Base-by-base conservation (phyloP, 306 rosid genomes). In the Canavalia gladiata region DNA sequence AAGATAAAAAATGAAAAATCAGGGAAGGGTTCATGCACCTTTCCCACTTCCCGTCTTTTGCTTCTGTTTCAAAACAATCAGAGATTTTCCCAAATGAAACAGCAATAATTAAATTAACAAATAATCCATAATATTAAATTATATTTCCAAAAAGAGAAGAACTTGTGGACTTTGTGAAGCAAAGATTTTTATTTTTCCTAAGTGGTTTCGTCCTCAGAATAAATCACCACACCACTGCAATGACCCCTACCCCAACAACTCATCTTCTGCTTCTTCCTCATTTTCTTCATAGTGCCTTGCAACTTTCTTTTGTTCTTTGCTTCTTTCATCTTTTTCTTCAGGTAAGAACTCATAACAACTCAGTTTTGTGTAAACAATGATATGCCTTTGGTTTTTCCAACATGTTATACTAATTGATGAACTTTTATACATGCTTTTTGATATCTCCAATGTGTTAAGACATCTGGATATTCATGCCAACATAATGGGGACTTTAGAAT, bases 1-100 rank as follows among this genome's bases (percentile, higher is more conserved):
- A 63, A 52, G 43, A 34, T 9, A 18, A 62, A 60, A 72, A 72
- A 66, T 63, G 62, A 46, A 78, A 55, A 54, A 66, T 71, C 50
- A 30, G 8, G 55, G 41, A 63, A 77, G 54, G 88, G 86, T 87
- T 77, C 90, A 81, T 81, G 90, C 86, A 87, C 35, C 90, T 81
- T 73, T 74, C 82, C 86, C 80, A 39, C 46, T 68, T 68, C 8
- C 58, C 35, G 8, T 29, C 41, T 18, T 8, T 81, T 76, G 65
- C 83, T 71, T 80, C 55, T n/a, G 50, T 77, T 84, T 77, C 82
- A 84, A 56, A 81, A 57, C 77, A 83, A 75, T 8, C 50, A 45
- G 59, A 41, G 43, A 25, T 46, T 66, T 77, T 56, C 37, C 80
- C 55, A 30, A 65, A 13, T 6, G 45, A 49, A 72, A 72, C 51